These are phyloP conservation scores for Syzygium aqueum DNA, from an alignment of 345 rosid genomes.

Conservation along the genomic window DNA sequence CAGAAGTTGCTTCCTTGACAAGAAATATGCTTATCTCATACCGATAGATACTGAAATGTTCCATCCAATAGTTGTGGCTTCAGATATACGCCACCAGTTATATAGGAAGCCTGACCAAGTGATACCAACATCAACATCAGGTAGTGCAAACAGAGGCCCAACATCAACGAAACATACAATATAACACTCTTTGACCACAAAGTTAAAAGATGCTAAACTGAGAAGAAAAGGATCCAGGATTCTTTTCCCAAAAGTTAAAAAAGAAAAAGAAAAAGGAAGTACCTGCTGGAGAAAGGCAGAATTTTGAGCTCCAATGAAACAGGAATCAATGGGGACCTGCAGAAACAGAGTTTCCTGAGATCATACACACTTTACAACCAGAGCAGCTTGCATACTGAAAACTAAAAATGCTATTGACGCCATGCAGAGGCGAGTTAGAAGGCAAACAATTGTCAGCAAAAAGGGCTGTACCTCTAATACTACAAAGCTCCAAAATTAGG, in stretches of 20 bases:
- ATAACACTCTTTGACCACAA: background rate
- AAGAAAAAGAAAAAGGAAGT: background rate
- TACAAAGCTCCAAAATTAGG: background rate
- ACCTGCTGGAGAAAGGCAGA: conserved; percentile 98
- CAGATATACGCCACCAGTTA: conserved; percentile 85
- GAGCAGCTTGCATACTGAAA: background rate
- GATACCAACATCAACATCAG: background rate
- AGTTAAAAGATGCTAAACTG: background rate
- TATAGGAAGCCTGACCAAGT: conserved; percentile 67
- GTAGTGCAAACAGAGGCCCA: background rate
- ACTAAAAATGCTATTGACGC: background rate
- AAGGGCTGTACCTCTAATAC: background rate
- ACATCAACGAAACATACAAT: background rate
- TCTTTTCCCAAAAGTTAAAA: background rate
- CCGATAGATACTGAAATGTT: conserved; percentile 76
- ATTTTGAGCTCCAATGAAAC: conserved; percentile 73
- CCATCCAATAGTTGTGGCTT: conserved; percentile 89
- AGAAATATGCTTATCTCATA: conserved; percentile 10
- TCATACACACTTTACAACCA: background rate
- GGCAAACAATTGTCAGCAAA: background rate
- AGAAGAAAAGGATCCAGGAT: background rate
- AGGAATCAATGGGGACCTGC: conserved; percentile 91
- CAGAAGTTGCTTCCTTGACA: background rate
- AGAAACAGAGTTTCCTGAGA: background rate
- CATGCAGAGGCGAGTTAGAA: background rate